phyloP scores from a whole-genome alignment of 768 basidiomycete genomes.

The Tulasnella sp. region DNA sequence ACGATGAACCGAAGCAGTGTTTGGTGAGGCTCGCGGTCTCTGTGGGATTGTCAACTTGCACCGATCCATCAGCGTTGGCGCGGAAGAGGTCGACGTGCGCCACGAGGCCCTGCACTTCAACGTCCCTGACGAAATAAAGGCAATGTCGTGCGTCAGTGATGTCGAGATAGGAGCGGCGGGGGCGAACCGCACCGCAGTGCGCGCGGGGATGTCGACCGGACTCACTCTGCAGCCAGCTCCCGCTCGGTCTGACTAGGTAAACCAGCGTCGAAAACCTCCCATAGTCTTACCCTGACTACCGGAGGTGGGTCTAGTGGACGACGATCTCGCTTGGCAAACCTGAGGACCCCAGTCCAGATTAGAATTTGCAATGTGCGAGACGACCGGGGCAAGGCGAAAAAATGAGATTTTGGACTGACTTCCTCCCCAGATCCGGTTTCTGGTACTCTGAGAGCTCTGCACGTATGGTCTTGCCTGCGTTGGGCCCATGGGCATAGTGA shows the following conservation, averaged over 20 bases:
- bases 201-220: neutral
- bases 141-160: slow-evolving; percentile 33
- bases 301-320: slow-evolving; percentile 70
- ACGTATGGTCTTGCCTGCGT: slow-evolving; percentile 61
- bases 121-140: slow-evolving; percentile 50
- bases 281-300: slow-evolving; percentile 59
- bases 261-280: slow-evolving; percentile 51
- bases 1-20: slow-evolving; percentile 29
- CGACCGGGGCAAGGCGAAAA: slow-evolving; percentile 35
- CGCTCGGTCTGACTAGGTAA: slow-evolving; percentile 49
- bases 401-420: slow-evolving; percentile 48
- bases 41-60: slow-evolving; percentile 13
- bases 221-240: slow-evolving; percentile 43
- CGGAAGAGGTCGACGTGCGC: slow-evolving; percentile 81
- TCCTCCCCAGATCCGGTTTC: slow-evolving; percentile 68
- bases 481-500: slow-evolving; percentile 61
- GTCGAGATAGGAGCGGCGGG: slow-evolving; percentile 22
- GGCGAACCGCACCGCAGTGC: neutral
- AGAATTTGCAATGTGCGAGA: slow-evolving; percentile 18
- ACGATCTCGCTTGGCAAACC: slow-evolving; percentile 56
- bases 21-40: slow-evolving; percentile 26
- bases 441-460: slow-evolving; percentile 48
- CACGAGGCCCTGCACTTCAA: slow-evolving; percentile 67
- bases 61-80: slow-evolving; percentile 42
- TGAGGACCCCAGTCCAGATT: slow-evolving; percentile 1